Percentiles rank a stretch among this genome's conserved stretches.
Conservation (phyloP, 129 eudicot species). For the Flaveria ramosissima region DNA sequence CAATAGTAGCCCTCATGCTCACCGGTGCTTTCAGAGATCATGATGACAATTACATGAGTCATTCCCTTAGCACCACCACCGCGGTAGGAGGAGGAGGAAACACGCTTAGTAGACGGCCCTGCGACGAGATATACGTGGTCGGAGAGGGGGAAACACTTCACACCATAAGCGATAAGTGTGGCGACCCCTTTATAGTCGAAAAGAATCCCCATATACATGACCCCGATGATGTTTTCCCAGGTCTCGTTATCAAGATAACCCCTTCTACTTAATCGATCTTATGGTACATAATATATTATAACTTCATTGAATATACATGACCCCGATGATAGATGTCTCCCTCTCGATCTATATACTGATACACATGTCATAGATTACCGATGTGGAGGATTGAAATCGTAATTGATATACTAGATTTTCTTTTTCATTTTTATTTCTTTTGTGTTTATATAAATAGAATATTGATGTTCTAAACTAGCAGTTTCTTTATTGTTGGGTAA, state of each 20-base stretch:
- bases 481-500: not conserved
- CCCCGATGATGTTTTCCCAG: constrained; percentile 69
- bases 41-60: not conserved
- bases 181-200: constrained; percentile 65
- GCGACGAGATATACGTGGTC: constrained; percentile 55
- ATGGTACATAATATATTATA: not conserved
- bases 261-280: constrained; percentile 14
- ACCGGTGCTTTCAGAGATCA: constrained; percentile 35
- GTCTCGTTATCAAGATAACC: constrained; percentile 61
- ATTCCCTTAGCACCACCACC: constrained; percentile 11
- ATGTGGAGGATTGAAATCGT: not conserved
- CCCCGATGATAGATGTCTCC: no score
- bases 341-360: not conserved
- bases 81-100: constrained; percentile 4
- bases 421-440: not conserved
- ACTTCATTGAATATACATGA: no score
- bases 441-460: not conserved
- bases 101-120: constrained; percentile 24
- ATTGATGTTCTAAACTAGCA: not conserved
- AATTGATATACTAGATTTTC: not conserved
- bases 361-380: not conserved
- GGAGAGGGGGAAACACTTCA: constrained; percentile 68
- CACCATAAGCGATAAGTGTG: constrained; percentile 63
- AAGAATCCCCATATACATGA: constrained; percentile 72
- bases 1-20: constrained; percentile 31